Evolutionary conservation across 2,329 filamentous ascomycete species (phyloP), one percentile per base, ranked within the genome.

Genomic region (Helicocarpus griseus): DNA sequence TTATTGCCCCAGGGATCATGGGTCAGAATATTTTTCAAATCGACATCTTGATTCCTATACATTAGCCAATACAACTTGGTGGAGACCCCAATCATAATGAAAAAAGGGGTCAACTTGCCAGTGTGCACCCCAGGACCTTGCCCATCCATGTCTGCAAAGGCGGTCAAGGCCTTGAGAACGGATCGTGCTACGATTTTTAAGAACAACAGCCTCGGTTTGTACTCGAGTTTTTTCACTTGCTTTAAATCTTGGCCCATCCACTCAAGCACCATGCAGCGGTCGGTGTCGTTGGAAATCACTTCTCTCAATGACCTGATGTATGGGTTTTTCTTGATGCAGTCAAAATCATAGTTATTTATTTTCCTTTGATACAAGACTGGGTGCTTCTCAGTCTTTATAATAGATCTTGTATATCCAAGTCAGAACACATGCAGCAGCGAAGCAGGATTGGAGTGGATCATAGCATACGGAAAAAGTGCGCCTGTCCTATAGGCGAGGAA

Each of bases 11-110:
- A 47, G 9, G 22, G 40, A 36, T 38, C 39, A 7, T 52, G 54
- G 40, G 54, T 50, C n/a, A 56, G 33, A 44, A 56, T 39, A 24
- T 56, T 54, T 14, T 56, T 54, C 24, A 52, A 52, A 26, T 56
- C 48, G 9, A 56, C 28, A 33, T 56, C 52, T 54, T n/a, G n/a
- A n/a, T n/a, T n/a, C n/a, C n/a, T n/a, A n/a, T n/a, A n/a, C n/a
- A n/a, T n/a, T n/a, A n/a, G n/a, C n/a, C n/a, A n/a, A n/a, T n/a
- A n/a, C n/a, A n/a, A n/a, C n/a, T n/a, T n/a, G n/a, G n/a, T n/a
- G 14, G 13, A 50, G 21, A 44, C 28, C 21, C 9, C 17, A 26
- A 41, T 7, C 5, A 50, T n/a, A 31, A 17, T 3, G 19, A 41
- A 11, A 28, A n/a, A 29, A n/a, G 11, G 13, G 45, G 28, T 35